These are phyloP conservation scores for Cyberlindnera maclurae DNA, from an alignment of 805 yeast species.

Conservation along the genomic window DNA sequence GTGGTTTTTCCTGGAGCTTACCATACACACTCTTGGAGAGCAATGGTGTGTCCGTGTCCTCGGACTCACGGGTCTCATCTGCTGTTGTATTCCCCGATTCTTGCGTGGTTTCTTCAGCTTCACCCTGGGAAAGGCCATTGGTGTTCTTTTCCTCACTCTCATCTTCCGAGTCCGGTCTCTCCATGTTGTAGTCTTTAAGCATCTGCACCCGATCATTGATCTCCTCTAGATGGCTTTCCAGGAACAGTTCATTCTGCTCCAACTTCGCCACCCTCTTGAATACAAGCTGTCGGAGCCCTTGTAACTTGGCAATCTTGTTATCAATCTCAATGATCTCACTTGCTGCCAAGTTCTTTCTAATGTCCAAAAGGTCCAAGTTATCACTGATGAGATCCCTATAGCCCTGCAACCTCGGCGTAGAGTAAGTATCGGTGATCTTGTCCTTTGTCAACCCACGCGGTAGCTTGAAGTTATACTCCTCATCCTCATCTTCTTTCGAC, in stretches of 20 bases:
- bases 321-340: conserved; percentile 62
- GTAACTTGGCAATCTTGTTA: conserved; percentile 43
- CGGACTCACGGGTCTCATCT: conserved; percentile 13
- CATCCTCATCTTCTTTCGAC: conserved; percentile 20
- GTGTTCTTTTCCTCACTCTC: conserved; percentile 2
- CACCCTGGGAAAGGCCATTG: neutral
- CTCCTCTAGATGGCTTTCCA: conserved; percentile 42
- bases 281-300: conserved; percentile 42
- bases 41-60: conserved; percentile 22
- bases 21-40: conserved; percentile 39
- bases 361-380: conserved; percentile 47
- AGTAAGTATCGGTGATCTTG: conserved; percentile 36
- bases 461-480: conserved; percentile 22
- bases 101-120: neutral
- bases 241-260: conserved; percentile 52
- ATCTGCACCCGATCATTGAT: conserved; percentile 38
- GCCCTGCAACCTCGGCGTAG: conserved; percentile 29
- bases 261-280: conserved; percentile 52
- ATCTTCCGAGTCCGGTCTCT: conserved; percentile 23
- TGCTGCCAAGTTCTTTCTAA: conserved; percentile 58
- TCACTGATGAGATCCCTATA: conserved; percentile 35
- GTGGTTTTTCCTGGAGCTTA: conserved; percentile 31
- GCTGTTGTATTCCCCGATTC: conserved; percentile 1
- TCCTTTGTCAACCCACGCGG: conserved; percentile 36
- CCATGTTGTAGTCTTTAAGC: conserved; percentile 33